These are phyloP conservation scores for Tricharina praecox DNA, from an alignment of 495 filamentous ascomycete genomes.

Conservation along the genomic window DNA sequence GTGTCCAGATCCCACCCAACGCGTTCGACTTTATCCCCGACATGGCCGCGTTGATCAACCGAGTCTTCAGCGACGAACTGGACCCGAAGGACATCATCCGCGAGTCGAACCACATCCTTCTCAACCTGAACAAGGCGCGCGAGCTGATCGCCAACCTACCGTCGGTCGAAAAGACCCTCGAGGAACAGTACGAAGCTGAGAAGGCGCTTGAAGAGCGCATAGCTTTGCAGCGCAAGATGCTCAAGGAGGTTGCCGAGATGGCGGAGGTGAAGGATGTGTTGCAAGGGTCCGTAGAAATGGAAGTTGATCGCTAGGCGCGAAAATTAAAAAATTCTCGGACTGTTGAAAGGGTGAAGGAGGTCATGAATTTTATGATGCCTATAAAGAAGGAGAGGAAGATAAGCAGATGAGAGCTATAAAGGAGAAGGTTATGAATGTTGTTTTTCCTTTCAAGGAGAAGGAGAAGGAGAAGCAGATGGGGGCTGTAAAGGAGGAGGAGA, in stretches of 20 bases:
- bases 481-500: background rate
- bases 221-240: conserved; percentile 49
- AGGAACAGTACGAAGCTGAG: conserved; percentile 72
- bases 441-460: background rate
- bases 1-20: conserved; percentile 36
- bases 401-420: background rate
- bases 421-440: background rate
- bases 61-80: conserved; percentile 38
- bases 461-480: background rate
- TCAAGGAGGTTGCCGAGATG: conserved; percentile 88
- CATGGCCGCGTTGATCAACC: conserved; percentile 57
- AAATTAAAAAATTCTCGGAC: background rate
- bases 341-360: background rate
- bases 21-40: conserved; percentile 74
- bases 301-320: background rate
- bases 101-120: conserved; percentile 55
- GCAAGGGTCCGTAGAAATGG: conserved; percentile 8
- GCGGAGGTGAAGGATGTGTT: conserved; percentile 35
- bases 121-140: conserved; percentile 64
- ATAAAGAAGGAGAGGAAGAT: background rate
- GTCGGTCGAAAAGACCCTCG: conserved; percentile 52
- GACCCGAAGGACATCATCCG: conserved; percentile 62
- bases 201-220: conserved; percentile 51
- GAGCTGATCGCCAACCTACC: conserved; percentile 49
- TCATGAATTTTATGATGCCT: background rate